Evolutionary conservation across 169 alveolate genomes (phyloP).

Genomic region (Eimeria maxima): DNA sequence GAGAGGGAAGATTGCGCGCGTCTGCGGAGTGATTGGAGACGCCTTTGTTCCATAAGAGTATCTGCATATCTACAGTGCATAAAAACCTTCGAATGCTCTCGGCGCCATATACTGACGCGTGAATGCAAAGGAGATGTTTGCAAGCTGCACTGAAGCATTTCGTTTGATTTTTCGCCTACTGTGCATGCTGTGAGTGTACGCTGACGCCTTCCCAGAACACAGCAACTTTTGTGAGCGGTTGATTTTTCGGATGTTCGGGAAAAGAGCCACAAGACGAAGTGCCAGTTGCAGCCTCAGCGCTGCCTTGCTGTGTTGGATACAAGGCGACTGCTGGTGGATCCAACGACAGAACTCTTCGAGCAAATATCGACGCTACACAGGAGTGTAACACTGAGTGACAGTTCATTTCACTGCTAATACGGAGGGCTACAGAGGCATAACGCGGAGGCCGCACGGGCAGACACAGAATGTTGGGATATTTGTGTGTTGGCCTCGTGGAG

Average conservation of each 20-base stretch:
- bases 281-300: constrained; percentile 80
- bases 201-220: constrained; percentile 29
- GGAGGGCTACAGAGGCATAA: background rate
- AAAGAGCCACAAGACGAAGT: constrained; percentile 31
- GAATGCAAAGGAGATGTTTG: background rate
- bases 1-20: background rate
- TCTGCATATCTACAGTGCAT: background rate
- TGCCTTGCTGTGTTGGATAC: constrained; percentile 55
- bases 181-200: background rate
- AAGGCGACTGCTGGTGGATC: constrained; percentile 63
- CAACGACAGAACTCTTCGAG: constrained; percentile 13
- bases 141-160: background rate
- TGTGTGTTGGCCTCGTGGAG: background rate
- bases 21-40: background rate
- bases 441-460: background rate
- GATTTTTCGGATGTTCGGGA: background rate
- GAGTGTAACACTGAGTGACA: background rate
- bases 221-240: background rate
- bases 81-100: background rate
- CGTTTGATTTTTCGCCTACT: background rate
- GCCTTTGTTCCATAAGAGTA: too few relatives aligned
- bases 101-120: background rate
- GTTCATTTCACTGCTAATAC: background rate
- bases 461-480: background rate
- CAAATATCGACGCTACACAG: background rate